Evolutionary conservation across 495 filamentous ascomycete genomes (phyloP).

Genomic region (Aspergillus kassunensis): DNA sequence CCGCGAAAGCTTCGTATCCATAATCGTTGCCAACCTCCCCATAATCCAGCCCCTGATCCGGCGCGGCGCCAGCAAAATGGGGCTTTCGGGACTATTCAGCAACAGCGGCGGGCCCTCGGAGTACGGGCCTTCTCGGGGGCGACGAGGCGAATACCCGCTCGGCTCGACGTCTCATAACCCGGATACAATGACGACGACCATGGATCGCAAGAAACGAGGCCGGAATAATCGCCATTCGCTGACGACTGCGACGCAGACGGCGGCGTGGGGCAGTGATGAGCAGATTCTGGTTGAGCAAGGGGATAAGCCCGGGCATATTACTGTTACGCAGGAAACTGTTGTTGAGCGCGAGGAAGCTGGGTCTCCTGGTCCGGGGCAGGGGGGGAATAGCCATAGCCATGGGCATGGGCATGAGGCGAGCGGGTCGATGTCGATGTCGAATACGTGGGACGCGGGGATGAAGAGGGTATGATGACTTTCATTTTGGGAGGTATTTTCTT

Average conservation of each 20-base stretch:
- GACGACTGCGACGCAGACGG: slow-evolving; percentile 1
- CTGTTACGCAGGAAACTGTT: slow-evolving; percentile 31
- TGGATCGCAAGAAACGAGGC: not conserved
- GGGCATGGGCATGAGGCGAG: not conserved
- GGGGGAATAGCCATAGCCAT: not conserved
- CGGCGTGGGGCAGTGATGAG: slow-evolving; percentile 31
- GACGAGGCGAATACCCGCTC: not conserved
- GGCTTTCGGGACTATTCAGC: slow-evolving; percentile 29
- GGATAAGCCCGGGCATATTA: slow-evolving; percentile 18
- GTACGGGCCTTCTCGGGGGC: slow-evolving; percentile 14
- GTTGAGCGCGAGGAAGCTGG: slow-evolving; percentile 22
- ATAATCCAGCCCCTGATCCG: slow-evolving; percentile 52
- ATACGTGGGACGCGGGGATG: too few relatives aligned
- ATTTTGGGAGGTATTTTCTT: not conserved
- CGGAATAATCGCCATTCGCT: slow-evolving; percentile 2
- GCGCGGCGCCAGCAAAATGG: slow-evolving; percentile 25
- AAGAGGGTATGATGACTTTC: too few relatives aligned
- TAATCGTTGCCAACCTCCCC: slow-evolving; percentile 53
- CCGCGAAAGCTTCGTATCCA: slow-evolving; percentile 54
- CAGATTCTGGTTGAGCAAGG: slow-evolving; percentile 19
- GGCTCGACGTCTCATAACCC: not conserved
- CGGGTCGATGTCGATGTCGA: too few relatives aligned
- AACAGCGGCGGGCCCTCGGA: slow-evolving; percentile 16
- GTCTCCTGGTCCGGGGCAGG: too few relatives aligned
- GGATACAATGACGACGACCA: not conserved